These are phyloP conservation scores for Calvatia gigantea DNA, from an alignment of 768 basidiomycete species.

Conservation along the genomic window DNA sequence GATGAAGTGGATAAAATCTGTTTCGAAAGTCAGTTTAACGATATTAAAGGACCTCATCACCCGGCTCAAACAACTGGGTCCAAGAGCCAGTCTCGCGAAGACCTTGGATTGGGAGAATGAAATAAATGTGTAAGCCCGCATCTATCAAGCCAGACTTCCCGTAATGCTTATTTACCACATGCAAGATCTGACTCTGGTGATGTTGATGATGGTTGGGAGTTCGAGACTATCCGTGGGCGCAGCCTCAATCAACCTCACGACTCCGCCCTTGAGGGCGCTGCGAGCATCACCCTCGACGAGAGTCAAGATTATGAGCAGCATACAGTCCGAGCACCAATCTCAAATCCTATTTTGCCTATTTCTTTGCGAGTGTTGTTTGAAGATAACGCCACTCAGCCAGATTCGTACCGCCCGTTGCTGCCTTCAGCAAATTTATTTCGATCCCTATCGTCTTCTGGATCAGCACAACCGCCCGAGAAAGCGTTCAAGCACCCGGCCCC, in stretches of 20 bases:
- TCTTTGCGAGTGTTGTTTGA: conserved; percentile 82
- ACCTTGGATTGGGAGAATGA: conserved; percentile 72
- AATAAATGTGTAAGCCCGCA: conserved; percentile 36
- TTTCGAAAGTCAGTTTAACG: conserved; percentile 62
- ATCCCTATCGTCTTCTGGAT: background rate
- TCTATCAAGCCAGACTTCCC: background rate
- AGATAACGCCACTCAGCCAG: conserved; percentile 38
- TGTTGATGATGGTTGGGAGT: conserved; percentile 62
- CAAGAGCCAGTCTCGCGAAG: conserved; percentile 72
- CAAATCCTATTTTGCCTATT: conserved; percentile 57
- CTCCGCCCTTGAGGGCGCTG: conserved; percentile 18
- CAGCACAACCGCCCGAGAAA: conserved; percentile 7
- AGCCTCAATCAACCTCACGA: conserved; percentile 10
- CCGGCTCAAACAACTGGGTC: conserved; percentile 73
- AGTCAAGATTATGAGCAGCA: conserved; percentile 2
- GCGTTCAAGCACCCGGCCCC: background rate
- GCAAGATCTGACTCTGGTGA: conserved; percentile 19
- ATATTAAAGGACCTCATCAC: conserved; percentile 77
- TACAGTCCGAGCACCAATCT: conserved; percentile 47
- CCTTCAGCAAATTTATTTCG: conserved; percentile 16
- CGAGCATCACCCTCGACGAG: conserved; percentile 22
- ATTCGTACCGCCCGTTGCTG: conserved; percentile 39
- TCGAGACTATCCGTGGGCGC: conserved; percentile 62
- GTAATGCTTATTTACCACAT: background rate
- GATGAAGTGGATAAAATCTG: conserved; percentile 85